These are phyloP conservation scores for Sugiyamaella marilandica DNA, from an alignment of 805 yeast species.

Conservation along the genomic window DNA sequence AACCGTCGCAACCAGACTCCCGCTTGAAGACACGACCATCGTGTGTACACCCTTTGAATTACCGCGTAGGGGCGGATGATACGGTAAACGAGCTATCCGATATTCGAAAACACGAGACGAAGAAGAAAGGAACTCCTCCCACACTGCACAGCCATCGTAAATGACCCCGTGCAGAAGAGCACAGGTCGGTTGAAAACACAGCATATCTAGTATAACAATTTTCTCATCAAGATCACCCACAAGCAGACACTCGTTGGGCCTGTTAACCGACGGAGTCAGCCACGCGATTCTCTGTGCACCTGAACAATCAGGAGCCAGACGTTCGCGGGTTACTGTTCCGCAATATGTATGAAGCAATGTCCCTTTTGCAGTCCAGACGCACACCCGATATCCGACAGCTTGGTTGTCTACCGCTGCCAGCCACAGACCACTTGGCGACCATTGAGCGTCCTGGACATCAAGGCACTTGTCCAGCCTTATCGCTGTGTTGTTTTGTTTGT, in stretches of 20 bases:
- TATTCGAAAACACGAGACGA: conserved; percentile 5
- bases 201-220: conserved; percentile 12
- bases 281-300: conserved; percentile 16
- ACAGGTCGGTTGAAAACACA: conserved; percentile 13
- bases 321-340: conserved; percentile 6
- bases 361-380: conserved; percentile 19
- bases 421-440: conserved; percentile 20
- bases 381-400: conserved; percentile 17
- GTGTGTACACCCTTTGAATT: conserved; percentile 10
- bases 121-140: conserved; percentile 17
- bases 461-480: conserved; percentile 4
- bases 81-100: conserved; percentile 10
- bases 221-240: conserved; percentile 20
- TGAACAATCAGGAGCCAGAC: conserved; percentile 1
- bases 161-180: conserved; percentile 18
- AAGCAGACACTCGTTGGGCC: conserved; percentile 14
- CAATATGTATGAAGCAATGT: conserved; percentile 10
- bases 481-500: neutral
- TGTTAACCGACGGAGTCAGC: conserved; percentile 1
- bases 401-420: conserved; percentile 20
- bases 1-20: conserved; percentile 14
- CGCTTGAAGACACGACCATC: conserved; percentile 15
- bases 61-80: neutral
- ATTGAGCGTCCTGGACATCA: conserved; percentile 17
- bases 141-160: conserved; percentile 15